Base-by-base conservation (phyloP, 805 yeast genomes). In the Barnettozyma vustinii region DNA sequence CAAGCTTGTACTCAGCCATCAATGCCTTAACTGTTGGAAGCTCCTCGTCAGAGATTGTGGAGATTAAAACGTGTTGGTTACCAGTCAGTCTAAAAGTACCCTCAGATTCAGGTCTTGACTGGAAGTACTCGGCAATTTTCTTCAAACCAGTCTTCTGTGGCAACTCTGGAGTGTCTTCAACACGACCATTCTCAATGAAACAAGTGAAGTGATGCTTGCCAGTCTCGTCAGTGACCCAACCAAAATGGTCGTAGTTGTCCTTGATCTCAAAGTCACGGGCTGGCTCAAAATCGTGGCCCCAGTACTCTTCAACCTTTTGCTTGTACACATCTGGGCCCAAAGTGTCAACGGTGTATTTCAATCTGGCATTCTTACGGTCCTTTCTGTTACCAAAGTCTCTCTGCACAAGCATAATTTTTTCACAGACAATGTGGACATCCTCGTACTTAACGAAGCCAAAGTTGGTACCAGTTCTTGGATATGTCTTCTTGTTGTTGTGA, bases 361-460 rank as follows among this genome's bases (percentile, higher is more conserved):
- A 81, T 72, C 98, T 84, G 40, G 98, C 98, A 63, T 92, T 97
- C 71, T 92, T 92, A 77, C 98, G 87, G 76, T 92, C 90, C 63
- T 81, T 80, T 73, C 98, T 86, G 70, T 91, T 96, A 72, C 98
- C 98, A 62, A 78, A 70, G 66, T 92, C 98, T 68, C 97, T 82
- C 75, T 92, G 98, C 37, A 92, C 91, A 56, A 90, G 72, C 94
- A 92, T 84, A 57, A 92, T 77, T 74, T 87, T 87, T 69, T 92
- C 97, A 67, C 96, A 87, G 19, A 84, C 96, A 45, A 77, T 68
- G 53, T 80, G 82, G 44, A 88, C 76, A 65, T 89, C 79, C 45
- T 83, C 91, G 52, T 74, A 73, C 4, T 80, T 55, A 44, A 83
- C 81, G 62, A 72, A 92, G 25, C 98, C 98, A 56, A 92, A 77